These are phyloP conservation scores for Pyrenochaeta sp. DNA, from an alignment of 2,329 filamentous ascomycete species.

Conservation along the genomic window DNA sequence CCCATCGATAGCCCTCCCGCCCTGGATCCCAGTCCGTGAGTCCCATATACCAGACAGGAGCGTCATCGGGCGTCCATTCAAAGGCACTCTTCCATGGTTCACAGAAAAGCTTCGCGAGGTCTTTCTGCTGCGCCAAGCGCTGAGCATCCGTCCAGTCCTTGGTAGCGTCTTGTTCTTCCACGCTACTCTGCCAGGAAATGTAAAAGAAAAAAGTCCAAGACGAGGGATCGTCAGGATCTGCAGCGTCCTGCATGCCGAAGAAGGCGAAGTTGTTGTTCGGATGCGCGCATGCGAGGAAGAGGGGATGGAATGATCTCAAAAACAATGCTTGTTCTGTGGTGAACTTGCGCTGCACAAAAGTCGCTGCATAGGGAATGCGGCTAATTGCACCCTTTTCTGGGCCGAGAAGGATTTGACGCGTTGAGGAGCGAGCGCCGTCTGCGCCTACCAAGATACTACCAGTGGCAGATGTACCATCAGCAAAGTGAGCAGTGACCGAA, in stretches of 20 bases:
- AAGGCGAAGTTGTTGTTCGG: conserved; percentile 55
- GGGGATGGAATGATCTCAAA: conserved; percentile 54
- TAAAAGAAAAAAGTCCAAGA: conserved; percentile 58
- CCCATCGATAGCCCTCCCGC: conserved; percentile 38
- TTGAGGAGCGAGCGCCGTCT: conserved; percentile 45
- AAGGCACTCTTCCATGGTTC: conserved; percentile 55
- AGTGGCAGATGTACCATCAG: conserved; percentile 38
- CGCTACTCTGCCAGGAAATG: conserved; percentile 52
- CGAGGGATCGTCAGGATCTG: conserved; percentile 47
- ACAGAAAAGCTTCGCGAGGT: conserved; percentile 48
- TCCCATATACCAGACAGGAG: conserved; percentile 43
- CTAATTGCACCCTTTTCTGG: conserved; percentile 39
- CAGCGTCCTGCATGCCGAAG: conserved; percentile 55
- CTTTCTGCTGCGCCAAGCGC: conserved; percentile 51
- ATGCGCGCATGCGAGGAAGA: conserved; percentile 54
- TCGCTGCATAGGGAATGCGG: conserved; percentile 54
- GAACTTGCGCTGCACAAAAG: conserved; percentile 55
- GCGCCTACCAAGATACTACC: conserved; percentile 47
- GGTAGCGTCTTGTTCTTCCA: conserved; percentile 53
- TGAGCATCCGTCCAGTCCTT: conserved; percentile 44
- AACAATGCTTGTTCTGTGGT: conserved; percentile 53
- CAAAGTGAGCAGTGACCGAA: conserved; percentile 46
- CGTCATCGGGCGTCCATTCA: conserved; percentile 43
- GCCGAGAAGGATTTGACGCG: conserved; percentile 38
- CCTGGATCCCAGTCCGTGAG: conserved; percentile 48